Conservation (phyloP, 768 basidiomycete species). For the Hygrophoropsis aurantiaca region DNA sequence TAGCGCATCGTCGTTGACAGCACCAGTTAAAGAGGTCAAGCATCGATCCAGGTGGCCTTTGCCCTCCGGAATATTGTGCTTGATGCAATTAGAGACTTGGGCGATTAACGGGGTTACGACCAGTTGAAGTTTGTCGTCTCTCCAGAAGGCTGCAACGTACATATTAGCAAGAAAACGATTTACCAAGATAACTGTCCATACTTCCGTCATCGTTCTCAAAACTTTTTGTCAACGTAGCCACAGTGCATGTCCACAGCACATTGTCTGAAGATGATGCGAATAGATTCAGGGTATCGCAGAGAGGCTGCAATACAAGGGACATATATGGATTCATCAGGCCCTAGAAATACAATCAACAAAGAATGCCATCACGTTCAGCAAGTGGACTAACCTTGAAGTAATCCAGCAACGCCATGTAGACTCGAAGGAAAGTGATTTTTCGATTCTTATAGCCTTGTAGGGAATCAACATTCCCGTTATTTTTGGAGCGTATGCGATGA, state of each 20-base stretch:
- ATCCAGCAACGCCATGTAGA: constrained; percentile 73
- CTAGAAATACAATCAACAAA: constrained; percentile 34
- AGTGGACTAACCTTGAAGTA: constrained; percentile 75
- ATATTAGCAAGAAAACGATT: background rate
- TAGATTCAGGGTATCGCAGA: constrained; percentile 58
- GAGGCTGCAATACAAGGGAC: constrained; percentile 68
- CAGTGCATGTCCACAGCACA: constrained; percentile 61
- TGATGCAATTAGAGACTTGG: constrained; percentile 59
- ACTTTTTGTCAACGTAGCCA: constrained; percentile 66
- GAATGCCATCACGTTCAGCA: background rate
- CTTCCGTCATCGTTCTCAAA: constrained; percentile 80
- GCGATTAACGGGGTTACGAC: constrained; percentile 58
- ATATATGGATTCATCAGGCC: constrained; percentile 91
- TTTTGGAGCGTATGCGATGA: background rate
- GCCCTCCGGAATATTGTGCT: constrained; percentile 35
- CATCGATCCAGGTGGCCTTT: constrained; percentile 47
- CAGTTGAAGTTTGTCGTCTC: constrained; percentile 72
- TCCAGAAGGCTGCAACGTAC: constrained; percentile 76
- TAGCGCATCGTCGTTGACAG: constrained; percentile 52
- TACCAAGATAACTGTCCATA: constrained; percentile 32
- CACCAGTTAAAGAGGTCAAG: constrained; percentile 47
- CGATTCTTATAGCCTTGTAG: constrained; percentile 38
- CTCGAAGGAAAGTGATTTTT: constrained; percentile 70
- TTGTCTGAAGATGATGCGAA: constrained; percentile 39
- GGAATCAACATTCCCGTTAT: background rate